Base-by-base conservation (phyloP, 2,329 filamentous ascomycete genomes). In the Ophiostoma sp. region DNA sequence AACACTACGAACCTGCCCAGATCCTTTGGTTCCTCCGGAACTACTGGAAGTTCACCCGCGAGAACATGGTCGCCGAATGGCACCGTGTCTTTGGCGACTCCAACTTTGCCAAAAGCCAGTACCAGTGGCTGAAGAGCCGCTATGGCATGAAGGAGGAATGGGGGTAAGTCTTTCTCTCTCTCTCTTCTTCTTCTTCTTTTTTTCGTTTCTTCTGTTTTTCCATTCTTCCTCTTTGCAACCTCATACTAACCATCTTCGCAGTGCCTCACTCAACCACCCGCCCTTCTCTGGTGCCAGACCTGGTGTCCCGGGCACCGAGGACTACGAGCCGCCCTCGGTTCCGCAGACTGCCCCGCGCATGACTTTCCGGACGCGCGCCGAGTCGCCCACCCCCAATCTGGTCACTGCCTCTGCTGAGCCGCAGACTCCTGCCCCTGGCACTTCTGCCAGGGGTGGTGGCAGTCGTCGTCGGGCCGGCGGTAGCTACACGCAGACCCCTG, bases 81-180 rank as follows among this genome's bases (percentile, higher is more conserved):
- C 64, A 72, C 11, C 31, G 33, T 2, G 42, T 36, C 1, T 77
- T 74, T 28, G 28, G 69, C 0, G 76, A 77, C 28, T 2, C 12
- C 12, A 50, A 73, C 15, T 77, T 77, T 70, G 75, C 74, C 19
- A 75, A 74, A 22, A 76, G 75, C 55, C 76, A 77, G 33, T 77
- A 77, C 70, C 72, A 73, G 28, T 77, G 76, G 76, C 72, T 77
- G 1, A 74, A 73, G 52, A 68, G 36, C 19, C 74, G 74, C 5
- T 77, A 77, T 31, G 75, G 76, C 19, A 76, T 76, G 75, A 77
- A 76, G 45, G 59, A 22, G 1, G 76, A 77, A 72, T 77, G 76
- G 76, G 76, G 76, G 76, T 77, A n/a, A 45, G 74, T 73, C n/a
- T 59, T 45, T 15, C 66, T 69, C 36, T 15, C 15, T n/a, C 50